phyloP scores from a whole-genome alignment of 306 rosid species.

The cucumber (Cucumis sativus) region Cucumber_9930_V3 NC_026655.2:31882001-31882500 shows the following conservation, averaged over 20 bases:
- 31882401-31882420: constrained; percentile 67
- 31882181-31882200: constrained; percentile 39
- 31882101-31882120: constrained; percentile 67
- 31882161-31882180: constrained; percentile 44
- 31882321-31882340: constrained; percentile 25
- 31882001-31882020: not conserved
- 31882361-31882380: constrained; percentile 50
- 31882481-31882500: constrained; percentile 74
- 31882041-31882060: constrained; percentile 38
- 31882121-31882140: constrained; percentile 46
- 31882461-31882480: constrained; percentile 62
- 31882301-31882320: constrained; percentile 60
- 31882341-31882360: too few species aligned
- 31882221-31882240: not conserved
- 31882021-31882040: constrained; percentile 46
- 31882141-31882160: constrained; percentile 16
- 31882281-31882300: constrained; percentile 80
- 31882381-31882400: constrained; percentile 42
- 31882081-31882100: constrained; percentile 56
- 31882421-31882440: constrained; percentile 70
- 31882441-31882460: constrained; percentile 40
- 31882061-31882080: constrained; percentile 64
- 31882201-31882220: constrained; percentile 31
- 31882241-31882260: too few species aligned
- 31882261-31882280: constrained; percentile 59